These are phyloP conservation scores for Rubia yunnanensis DNA, from an alignment of 257 asterid genomes.

Conservation along the genomic window DNA sequence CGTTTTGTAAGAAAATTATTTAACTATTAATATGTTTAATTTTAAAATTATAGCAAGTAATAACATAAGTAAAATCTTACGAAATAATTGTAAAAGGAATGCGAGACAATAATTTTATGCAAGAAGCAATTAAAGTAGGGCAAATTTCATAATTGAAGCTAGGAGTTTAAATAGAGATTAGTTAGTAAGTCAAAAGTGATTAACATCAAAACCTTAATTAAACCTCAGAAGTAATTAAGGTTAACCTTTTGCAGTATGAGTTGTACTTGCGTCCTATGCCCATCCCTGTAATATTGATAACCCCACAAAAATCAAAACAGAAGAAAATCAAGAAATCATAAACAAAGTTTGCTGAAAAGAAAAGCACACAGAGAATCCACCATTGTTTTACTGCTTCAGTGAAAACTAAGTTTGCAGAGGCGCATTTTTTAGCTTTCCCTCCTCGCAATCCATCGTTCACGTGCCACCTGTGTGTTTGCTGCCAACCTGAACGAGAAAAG, in stretches of 20 bases:
- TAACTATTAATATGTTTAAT: too few species aligned
- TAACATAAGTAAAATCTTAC: too few species aligned
- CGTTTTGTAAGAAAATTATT: too few species aligned
- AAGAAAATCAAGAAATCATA: neutral
- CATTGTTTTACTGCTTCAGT: neutral
- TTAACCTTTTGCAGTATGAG: neutral
- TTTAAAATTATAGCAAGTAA: too few species aligned
- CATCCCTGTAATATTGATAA: slow-evolving; percentile 12
- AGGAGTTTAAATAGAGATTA: neutral
- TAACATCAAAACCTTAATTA: neutral
- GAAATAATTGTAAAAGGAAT: too few species aligned
- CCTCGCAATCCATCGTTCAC: slow-evolving; percentile 37
- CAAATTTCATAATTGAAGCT: too few species aligned
- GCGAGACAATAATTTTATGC: neutral
- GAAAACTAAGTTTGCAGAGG: slow-evolving; percentile 11
- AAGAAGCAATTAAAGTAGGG: neutral
- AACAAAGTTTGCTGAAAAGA: slow-evolving; percentile 22
- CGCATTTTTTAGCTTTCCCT: slow-evolving; percentile 25
- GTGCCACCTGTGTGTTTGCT: slow-evolving; percentile 20
- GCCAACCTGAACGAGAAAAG: neutral
- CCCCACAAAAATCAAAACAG: slow-evolving; percentile 3
- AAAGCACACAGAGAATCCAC: slow-evolving; percentile 14
- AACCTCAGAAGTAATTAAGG: slow-evolving; percentile 7
- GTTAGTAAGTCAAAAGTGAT: neutral
- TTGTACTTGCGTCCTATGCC: slow-evolving; percentile 12